Conservation (phyloP, 371 early-diverging fungal species). For the Saksenaea vasiformis region DNA sequence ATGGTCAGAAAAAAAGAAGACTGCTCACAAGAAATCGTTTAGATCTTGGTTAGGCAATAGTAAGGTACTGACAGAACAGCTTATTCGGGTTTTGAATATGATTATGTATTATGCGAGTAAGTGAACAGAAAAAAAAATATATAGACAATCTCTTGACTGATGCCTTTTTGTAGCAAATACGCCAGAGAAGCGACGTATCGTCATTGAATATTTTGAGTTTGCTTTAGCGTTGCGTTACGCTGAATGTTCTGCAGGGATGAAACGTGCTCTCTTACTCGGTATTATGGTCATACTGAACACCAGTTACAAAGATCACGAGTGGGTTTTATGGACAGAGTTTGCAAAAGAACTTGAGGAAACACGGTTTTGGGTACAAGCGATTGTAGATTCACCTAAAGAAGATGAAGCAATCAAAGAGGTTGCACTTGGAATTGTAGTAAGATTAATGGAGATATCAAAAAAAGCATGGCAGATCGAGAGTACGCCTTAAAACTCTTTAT, state of each 20-base stretch:
- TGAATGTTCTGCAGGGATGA: constrained; percentile 17
- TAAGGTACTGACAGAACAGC: constrained; percentile 33
- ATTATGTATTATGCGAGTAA: constrained; percentile 49
- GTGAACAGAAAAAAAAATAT: constrained; percentile 3
- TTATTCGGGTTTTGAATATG: constrained; percentile 46
- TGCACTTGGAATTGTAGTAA: constrained; percentile 11
- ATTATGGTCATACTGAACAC: constrained; percentile 37
- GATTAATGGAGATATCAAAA: constrained; percentile 15
- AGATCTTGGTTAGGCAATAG: constrained; percentile 41
- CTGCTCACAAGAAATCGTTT: background rate
- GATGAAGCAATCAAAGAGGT: constrained; percentile 13
- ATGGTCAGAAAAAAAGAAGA: background rate
- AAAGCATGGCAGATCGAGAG: constrained; percentile 6
- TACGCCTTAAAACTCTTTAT: background rate
- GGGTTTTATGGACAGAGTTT: constrained; percentile 31
- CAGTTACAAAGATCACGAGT: constrained; percentile 35
- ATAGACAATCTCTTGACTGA: background rate
- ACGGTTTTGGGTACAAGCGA: constrained; percentile 41
- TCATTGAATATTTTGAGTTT: constrained; percentile 50
- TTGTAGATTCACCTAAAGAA: constrained; percentile 15
- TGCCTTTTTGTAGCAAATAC: constrained; percentile 32
- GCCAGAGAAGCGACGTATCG: constrained; percentile 41
- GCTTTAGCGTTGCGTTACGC: constrained; percentile 39
- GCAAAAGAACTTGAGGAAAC: constrained; percentile 27
- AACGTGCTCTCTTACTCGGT: constrained; percentile 38